Base-by-base conservation (phyloP, 495 filamentous ascomycete species). In the Venustampulla echinocandica region DNA sequence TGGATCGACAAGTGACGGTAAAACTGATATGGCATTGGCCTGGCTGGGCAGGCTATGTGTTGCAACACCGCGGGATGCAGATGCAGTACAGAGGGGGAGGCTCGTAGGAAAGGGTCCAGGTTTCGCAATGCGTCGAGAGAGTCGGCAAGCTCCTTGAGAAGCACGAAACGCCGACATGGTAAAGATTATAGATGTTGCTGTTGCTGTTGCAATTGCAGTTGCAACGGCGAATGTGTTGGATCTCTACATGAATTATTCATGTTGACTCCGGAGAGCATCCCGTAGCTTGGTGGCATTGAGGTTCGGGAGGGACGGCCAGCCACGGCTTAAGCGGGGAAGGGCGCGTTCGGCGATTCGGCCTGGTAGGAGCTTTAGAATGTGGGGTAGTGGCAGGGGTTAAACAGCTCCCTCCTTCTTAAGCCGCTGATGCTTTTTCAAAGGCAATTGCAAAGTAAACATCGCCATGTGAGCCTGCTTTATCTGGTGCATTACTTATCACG, bases 1-100 rank as follows among this genome's bases (percentile, higher is more conserved):
- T 0, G 82, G 74, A 61, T 97, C 92, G 32, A 96, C 74, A 34
- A 74, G 69, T 14, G 80, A 84, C 46, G 78, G 82, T 34, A 98
- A 66, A 24, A 83, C 68, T 2, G 90, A 96, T 44, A 96, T 79
- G 17, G 86, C 80, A 19, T 65, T 65, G 35, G 82, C 80, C 67
- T 89, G 82, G 62, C 84, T 75, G 9, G 74, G 73, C 33, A 80
- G 68, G 1, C 76, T 77, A 58, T 85, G 83, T 42, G 70, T 83
- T 28, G 82, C 78, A 46, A 70, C 57, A 13, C 58, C 52, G 44
- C 73, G 66, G 37, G 58, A 44, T 13, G 58, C 17, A 10, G 22
- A 1, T 20, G 42, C 7, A 5, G 23, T 18, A n/a, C n/a, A n/a
- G n/a, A n/a, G n/a, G 44, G 43, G 21, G 34, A 43, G 19, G 28